Evolutionary conservation across 495 filamentous ascomycete species (phyloP).

Genomic region (Daldinia concentrica): DNA sequence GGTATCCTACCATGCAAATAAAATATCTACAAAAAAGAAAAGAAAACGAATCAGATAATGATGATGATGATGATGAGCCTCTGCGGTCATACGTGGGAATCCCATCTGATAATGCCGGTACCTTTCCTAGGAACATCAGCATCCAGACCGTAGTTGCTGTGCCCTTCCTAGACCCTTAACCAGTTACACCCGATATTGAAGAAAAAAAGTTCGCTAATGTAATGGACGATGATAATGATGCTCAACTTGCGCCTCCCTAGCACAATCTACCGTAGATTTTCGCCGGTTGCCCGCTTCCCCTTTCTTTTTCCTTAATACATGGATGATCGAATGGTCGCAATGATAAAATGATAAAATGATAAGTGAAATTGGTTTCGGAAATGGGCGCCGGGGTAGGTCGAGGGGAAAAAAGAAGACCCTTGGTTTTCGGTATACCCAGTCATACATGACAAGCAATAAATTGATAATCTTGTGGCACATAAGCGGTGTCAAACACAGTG

Average conservation of each 20-base stretch:
- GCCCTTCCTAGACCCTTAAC: constrained; percentile 16
- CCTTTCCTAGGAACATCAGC: constrained; percentile 11
- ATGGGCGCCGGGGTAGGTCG: constrained; percentile 8
- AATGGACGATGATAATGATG: constrained; percentile 19
- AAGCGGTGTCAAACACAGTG: constrained; percentile 12
- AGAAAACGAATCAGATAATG: constrained; percentile 17
- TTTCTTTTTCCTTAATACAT: constrained; percentile 14
- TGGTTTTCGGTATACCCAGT: constrained; percentile 25
- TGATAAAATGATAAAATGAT: constrained; percentile 11
- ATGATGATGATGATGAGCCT: constrained; percentile 14
- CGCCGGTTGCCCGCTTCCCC: constrained; percentile 9
- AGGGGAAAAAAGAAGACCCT: constrained; percentile 9
- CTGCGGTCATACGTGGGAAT: constrained; percentile 23
- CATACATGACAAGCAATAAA: constrained; percentile 17
- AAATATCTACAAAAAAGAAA: neutral
- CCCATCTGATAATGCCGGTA: constrained; percentile 37
- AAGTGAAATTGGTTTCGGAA: constrained; percentile 22
- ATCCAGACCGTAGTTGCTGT: constrained; percentile 30
- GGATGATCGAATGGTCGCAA: constrained; percentile 1
- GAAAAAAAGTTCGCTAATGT: constrained; percentile 1
- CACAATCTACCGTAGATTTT: constrained; percentile 2
- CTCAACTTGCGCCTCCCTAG: constrained; percentile 3
- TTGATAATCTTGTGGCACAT: constrained; percentile 8
- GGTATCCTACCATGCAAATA: constrained; percentile 40
- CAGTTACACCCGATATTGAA: constrained; percentile 34